Evolutionary conservation across 768 basidiomycete species (phyloP).

Genomic region (Tricholomella constricta): DNA sequence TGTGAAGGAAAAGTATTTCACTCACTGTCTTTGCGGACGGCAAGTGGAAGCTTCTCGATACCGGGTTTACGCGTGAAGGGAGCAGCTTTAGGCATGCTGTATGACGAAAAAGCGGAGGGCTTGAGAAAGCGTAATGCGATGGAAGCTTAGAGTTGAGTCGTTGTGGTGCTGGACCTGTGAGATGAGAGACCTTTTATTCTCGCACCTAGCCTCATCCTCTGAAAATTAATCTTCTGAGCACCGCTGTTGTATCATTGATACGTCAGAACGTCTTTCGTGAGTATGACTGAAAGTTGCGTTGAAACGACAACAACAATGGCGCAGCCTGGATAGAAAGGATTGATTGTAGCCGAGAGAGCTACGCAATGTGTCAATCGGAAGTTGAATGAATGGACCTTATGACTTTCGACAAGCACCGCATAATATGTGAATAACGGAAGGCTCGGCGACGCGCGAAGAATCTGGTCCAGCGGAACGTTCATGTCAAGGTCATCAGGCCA

Average conservation of each 20-base stretch:
- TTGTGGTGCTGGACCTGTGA: neutral
- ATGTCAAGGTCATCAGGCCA: neutral
- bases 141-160: neutral
- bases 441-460: too few relatives aligned
- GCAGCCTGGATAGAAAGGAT: neutral
- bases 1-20: neutral
- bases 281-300: neutral
- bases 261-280: neutral
- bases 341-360: neutral
- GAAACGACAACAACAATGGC: neutral
- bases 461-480: too few relatives aligned
- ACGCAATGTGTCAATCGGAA: neutral
- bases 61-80: slow-evolving; percentile 20
- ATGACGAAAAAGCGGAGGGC: neutral
- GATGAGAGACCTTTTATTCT: neutral
- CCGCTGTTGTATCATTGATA: slow-evolving; percentile 1
- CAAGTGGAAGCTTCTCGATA: slow-evolving; percentile 24
- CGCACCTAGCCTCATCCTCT: neutral
- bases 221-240: neutral
- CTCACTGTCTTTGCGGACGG: slow-evolving; percentile 24
- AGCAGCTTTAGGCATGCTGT: slow-evolving; percentile 14
- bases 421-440: too few relatives aligned
- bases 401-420: neutral
- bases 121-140: neutral
- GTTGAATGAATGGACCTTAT: neutral